A percentile compares a stretch with the other conserved stretches of the same genome.
These are phyloP conservation scores for Acer yangbiense DNA, from an alignment of 345 rosid species.

Conservation along the genomic window DNA sequence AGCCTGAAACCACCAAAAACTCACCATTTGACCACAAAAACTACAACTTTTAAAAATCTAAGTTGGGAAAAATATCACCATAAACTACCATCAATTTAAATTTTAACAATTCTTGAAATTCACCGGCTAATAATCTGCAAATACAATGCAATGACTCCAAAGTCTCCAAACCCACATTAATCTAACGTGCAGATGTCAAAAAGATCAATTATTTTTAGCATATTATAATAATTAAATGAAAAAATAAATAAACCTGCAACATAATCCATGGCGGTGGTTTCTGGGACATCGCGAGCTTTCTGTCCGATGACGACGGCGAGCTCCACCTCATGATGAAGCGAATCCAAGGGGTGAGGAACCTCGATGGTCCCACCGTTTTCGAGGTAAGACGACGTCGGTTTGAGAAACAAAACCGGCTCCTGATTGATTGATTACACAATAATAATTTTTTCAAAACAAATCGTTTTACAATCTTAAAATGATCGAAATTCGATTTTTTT, in stretches of 20 bases:
- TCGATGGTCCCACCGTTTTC: constrained; percentile 88
- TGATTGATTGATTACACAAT: constrained; percentile 12
- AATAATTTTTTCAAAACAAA: not conserved
- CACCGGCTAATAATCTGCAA: not conserved
- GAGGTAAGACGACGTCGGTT: constrained; percentile 91
- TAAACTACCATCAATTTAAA: not conserved
- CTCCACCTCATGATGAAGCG: constrained; percentile 94
- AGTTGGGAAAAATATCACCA: too few relatives aligned
- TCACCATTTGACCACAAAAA: not conserved
- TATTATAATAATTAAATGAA: not conserved
- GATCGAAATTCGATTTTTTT: not conserved
- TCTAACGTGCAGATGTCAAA: not conserved
- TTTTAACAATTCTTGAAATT: not conserved
- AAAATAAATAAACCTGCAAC: constrained; percentile 59
- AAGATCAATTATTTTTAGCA: not conserved
- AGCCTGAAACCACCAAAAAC: constrained; percentile 46
- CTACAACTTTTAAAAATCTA: not conserved
- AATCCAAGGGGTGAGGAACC: constrained; percentile 72
- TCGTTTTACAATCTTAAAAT: not conserved
- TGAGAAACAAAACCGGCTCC: constrained; percentile 89
- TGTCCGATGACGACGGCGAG: constrained; percentile 81
- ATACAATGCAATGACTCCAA: not conserved
- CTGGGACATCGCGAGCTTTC: constrained; percentile 83
- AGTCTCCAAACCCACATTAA: not conserved
- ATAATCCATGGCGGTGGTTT: constrained; percentile 77